These are phyloP conservation scores for Cladosporium colombiae DNA, from an alignment of 2,329 filamentous ascomycete species.

Conservation along the genomic window DNA sequence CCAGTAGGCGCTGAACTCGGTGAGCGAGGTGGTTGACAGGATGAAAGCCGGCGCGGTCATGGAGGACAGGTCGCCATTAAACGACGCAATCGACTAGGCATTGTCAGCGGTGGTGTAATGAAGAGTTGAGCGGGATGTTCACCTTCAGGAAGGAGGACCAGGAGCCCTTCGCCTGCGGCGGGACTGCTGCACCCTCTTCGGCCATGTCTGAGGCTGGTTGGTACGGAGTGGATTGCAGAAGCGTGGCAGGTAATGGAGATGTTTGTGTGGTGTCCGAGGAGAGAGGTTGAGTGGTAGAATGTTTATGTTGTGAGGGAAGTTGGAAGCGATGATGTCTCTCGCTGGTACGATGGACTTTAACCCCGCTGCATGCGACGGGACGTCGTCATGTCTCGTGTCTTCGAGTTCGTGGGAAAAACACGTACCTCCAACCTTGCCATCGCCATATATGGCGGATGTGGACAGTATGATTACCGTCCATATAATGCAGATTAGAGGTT, in stretches of 20 bases:
- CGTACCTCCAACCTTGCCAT: background rate
- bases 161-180: conserved; percentile 47
- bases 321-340: conserved; percentile 3
- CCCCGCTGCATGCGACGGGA: background rate
- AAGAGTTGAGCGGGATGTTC: conserved; percentile 17
- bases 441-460: background rate
- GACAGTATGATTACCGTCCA: background rate
- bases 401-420: background rate
- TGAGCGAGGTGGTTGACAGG: conserved; percentile 56
- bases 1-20: conserved; percentile 60
- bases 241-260: background rate
- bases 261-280: background rate
- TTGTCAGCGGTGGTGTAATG: conserved; percentile 5
- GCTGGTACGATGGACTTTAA: background rate
- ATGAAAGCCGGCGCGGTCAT: conserved; percentile 60
- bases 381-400: background rate
- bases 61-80: conserved; percentile 58
- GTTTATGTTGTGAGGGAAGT: background rate
- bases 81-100: conserved; percentile 52
- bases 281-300: background rate
- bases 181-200: conserved; percentile 49
- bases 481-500: background rate
- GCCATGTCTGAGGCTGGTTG: background rate
- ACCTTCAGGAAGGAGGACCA: conserved; percentile 55
- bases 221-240: background rate